Evolutionary conservation across 2,329 filamentous ascomycete genomes (phyloP).

Genomic region (Beauveria caledonica): DNA sequence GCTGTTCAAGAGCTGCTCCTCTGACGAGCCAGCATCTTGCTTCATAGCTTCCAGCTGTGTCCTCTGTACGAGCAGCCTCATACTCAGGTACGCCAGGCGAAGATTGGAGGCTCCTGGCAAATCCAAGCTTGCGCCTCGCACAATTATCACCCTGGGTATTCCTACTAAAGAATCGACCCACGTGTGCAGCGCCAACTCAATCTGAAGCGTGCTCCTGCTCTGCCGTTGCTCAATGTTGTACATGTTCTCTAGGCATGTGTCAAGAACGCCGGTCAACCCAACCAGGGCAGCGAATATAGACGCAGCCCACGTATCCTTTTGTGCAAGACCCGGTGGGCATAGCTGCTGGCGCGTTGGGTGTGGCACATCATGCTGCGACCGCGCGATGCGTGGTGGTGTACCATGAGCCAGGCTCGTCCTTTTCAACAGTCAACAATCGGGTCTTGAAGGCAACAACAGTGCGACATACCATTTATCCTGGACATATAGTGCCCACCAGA

Average conservation of each 20-base stretch:
- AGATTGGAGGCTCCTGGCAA: conserved; percentile 41
- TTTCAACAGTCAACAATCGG: background rate
- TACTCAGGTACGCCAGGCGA: conserved; percentile 40
- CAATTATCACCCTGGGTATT: conserved; percentile 30
- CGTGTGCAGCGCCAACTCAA: conserved; percentile 31
- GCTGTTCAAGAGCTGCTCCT: conserved; percentile 20
- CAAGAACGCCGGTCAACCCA: conserved; percentile 33
- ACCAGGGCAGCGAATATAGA: conserved; percentile 37
- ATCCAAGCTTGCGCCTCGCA: conserved; percentile 32
- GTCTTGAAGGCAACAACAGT: background rate
- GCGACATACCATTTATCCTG: conserved; percentile 44
- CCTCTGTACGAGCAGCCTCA: conserved; percentile 37
- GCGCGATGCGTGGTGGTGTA: conserved; percentile 40
- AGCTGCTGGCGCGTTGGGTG: conserved; percentile 30
- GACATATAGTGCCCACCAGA: conserved; percentile 49
- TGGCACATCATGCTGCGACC: conserved; percentile 40
- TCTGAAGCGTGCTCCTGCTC: conserved; percentile 18
- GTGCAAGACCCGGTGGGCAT: conserved; percentile 16
- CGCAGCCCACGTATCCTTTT: conserved; percentile 20
- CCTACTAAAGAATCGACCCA: conserved; percentile 37
- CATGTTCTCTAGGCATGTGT: conserved; percentile 24
- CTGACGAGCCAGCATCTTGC: conserved; percentile 16
- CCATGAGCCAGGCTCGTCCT: conserved; percentile 46
- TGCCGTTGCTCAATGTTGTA: conserved; percentile 26
- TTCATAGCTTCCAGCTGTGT: conserved; percentile 37